Evolutionary conservation across 495 filamentous ascomycete genomes (phyloP), one percentile per base, ranked within the genome.

Genomic region (Penicillium roqueforti): DNA sequence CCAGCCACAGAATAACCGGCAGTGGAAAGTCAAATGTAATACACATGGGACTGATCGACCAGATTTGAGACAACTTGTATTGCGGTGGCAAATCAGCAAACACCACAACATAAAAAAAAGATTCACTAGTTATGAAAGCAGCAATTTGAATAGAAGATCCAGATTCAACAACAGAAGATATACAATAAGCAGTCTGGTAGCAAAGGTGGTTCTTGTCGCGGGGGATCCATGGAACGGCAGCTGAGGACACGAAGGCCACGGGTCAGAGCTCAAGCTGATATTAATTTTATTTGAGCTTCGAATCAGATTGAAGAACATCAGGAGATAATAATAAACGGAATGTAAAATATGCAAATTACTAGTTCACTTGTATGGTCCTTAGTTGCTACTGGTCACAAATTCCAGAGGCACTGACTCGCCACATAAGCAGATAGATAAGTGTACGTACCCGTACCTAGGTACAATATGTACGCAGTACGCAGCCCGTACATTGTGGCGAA

Each of bases 71-170:
- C 39, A 44, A 44, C 16, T 50, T 50, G 39, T 44, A 54, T 47
- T 51, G 39, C 14, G 40, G 56, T 60, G 57, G 57, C 57, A 46
- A 60, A 60, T 47, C 54, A 43, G 9, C 28, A 38, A 31, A 47
- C 11, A 36, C 32, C 8, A 46, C 16, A 46, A 18, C 34, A 23
- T 23, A 23, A 23, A 23, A 23, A n/a, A n/a, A n/a, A n/a, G n/a
- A n/a, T n/a, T n/a, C n/a, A 16, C 26, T 46, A 37, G n/a, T 3
- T 10, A 22, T 23, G 13, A 31, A 44, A 52, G n/a, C 1, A 36
- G 40, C 32, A 52, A 52, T 28, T 13, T 25, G 20, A 14, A 28
- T 18, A 11, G 31, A 37, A 28, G 34, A 54, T 54, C 32, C 40
- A 52, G 39, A 52, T 36, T n/a, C n/a, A n/a, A n/a, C n/a, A n/a